phyloP scores from a whole-genome alignment of 2,329 filamentous ascomycete genomes.

The Aspergillus bombycis region DNA sequence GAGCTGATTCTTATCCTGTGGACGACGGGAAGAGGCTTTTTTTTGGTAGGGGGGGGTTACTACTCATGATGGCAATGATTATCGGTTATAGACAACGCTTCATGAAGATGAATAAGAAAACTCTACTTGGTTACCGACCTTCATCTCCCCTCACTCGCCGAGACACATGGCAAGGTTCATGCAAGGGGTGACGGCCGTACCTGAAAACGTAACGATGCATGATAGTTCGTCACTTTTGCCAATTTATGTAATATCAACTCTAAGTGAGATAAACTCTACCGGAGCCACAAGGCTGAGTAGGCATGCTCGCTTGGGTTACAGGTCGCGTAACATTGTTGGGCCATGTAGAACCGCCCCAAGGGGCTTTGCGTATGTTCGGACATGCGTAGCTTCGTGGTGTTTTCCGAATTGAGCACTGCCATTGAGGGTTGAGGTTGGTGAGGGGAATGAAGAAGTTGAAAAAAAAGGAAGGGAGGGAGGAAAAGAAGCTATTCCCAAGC shows the following conservation, averaged over 20 bases:
- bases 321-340: neutral
- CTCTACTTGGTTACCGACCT: neutral
- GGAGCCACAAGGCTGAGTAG: conserved; percentile 1
- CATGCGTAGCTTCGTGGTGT: neutral
- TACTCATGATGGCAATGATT: neutral
- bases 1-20: conserved; percentile 17
- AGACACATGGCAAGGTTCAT: conserved; percentile 4
- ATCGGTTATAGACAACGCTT: conserved; percentile 1
- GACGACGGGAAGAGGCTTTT: neutral
- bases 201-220: conserved; percentile 16
- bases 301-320: neutral
- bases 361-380: neutral
- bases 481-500: neutral
- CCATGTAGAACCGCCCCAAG: neutral
- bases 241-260: conserved; percentile 11
- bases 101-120: neutral
- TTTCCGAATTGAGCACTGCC: neutral
- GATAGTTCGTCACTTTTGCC: conserved; percentile 3
- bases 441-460: neutral
- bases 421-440: neutral
- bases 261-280: conserved; percentile 16
- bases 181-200: conserved; percentile 1
- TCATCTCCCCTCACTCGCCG: neutral
- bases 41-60: neutral
- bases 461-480: neutral